phyloP scores from a whole-genome alignment of 306 rosid genomes.

The Sicyos edulis region DNA sequence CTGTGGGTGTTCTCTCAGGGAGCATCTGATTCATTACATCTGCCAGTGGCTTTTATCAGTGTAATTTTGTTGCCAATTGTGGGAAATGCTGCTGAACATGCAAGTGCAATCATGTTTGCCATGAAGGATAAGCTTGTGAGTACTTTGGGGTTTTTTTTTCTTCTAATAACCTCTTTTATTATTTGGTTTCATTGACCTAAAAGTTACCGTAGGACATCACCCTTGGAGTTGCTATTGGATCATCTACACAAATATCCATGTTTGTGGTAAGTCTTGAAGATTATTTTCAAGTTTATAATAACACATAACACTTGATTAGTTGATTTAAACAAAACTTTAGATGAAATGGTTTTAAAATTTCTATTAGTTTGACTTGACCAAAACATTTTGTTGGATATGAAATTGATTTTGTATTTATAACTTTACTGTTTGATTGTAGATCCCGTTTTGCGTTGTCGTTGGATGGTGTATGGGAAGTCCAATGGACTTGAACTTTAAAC shows the following conservation, averaged over 20 bases:
- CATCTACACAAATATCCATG: conserved; percentile 93
- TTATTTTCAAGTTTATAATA: not conserved
- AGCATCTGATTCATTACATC: conserved; percentile 66
- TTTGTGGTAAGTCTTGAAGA: conserved; percentile 64
- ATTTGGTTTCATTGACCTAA: conserved; percentile 26
- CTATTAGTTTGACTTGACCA: not conserved
- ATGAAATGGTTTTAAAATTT: too few species aligned
- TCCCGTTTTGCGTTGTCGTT: conserved; percentile 89
- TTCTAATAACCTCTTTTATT: conserved; percentile 18
- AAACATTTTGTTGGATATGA: not conserved
- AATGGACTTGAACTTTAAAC: conserved; percentile 94
- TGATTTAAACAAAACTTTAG: conserved; percentile 5
- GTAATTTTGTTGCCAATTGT: conserved; percentile 89
- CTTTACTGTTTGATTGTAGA: conserved; percentile 27
- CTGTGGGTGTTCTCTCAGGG: conserved; percentile 46
- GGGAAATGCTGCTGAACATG: conserved; percentile 64
- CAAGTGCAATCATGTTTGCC: conserved; percentile 95
- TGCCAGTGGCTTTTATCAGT: conserved; percentile 84
- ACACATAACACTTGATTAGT: not conserved
- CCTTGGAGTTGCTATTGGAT: conserved; percentile 89
- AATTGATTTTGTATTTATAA: not conserved
- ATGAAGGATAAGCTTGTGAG: conserved; percentile 93
- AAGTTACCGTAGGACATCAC: conserved; percentile 62
- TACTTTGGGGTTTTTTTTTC: conserved; percentile 25
- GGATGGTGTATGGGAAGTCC: conserved; percentile 90